These are phyloP conservation scores for Penicillium janthinellum DNA, from an alignment of 2,329 filamentous ascomycete species.

Conservation along the genomic window DNA sequence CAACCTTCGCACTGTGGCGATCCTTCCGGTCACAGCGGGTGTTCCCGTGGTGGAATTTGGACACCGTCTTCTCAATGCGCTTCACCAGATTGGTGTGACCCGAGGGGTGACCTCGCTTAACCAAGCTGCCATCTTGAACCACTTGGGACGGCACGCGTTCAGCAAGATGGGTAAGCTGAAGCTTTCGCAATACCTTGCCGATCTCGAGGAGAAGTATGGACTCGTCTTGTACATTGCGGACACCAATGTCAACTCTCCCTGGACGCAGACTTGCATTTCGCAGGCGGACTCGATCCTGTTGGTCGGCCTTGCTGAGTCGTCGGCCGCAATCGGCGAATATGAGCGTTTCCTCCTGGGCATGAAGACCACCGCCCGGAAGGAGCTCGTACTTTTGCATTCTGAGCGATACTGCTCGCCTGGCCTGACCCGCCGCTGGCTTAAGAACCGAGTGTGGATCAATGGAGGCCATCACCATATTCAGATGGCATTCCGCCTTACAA, in stretches of 20 bases:
- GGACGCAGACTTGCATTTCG: slow-evolving; percentile 97
- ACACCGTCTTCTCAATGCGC: slow-evolving; percentile 81
- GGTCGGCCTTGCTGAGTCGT: slow-evolving; percentile 86
- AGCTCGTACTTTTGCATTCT: slow-evolving; percentile 83
- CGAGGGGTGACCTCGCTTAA: slow-evolving; percentile 92
- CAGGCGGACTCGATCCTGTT: slow-evolving; percentile 96
- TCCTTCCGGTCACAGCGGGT: slow-evolving; percentile 85
- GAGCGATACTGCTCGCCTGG: slow-evolving; percentile 86
- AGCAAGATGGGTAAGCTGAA: slow-evolving; percentile 97
- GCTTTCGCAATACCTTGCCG: slow-evolving; percentile 91
- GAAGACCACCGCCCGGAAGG: slow-evolving; percentile 94
- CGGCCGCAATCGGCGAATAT: slow-evolving; percentile 90
- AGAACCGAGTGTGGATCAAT: slow-evolving; percentile 96
- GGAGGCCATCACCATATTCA: slow-evolving; percentile 97
- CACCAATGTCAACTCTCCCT: slow-evolving; percentile 94
- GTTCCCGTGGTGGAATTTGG: slow-evolving; percentile 95
- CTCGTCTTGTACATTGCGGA: slow-evolving; percentile 95
- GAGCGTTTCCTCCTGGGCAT: slow-evolving; percentile 94
- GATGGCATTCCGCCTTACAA: slow-evolving; percentile 80
- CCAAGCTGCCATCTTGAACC: slow-evolving; percentile 89
- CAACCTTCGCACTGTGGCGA: slow-evolving; percentile 88
- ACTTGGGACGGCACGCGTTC: slow-evolving; percentile 93
- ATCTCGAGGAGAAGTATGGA: slow-evolving; percentile 95
- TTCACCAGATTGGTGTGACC: slow-evolving; percentile 83
- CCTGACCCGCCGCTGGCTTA: slow-evolving; percentile 83